Conservation (phyloP, 2,329 filamentous ascomycete genomes). For the Ophiostoma angusticollis region DNA sequence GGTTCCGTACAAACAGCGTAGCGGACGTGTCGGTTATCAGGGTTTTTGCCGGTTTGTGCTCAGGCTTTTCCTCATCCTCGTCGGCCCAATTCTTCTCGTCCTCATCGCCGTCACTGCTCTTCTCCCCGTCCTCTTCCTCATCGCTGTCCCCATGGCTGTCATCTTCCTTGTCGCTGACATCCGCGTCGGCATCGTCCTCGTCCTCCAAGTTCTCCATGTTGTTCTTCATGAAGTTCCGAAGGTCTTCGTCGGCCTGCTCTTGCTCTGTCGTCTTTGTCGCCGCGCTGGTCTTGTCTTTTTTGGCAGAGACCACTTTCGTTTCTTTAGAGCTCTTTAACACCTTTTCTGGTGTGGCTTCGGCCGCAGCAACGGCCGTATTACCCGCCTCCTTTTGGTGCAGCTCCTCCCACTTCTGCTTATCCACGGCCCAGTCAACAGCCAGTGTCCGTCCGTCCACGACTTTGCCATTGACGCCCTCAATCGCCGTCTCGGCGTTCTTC, state of each 20-base stretch:
- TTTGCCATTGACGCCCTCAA: constrained; percentile 78
- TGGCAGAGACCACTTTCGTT: constrained; percentile 19
- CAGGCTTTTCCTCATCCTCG: constrained; percentile 25
- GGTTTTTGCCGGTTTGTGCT: constrained; percentile 21
- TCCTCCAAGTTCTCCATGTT: constrained; percentile 42
- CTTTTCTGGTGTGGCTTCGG: no score
- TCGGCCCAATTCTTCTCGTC: constrained; percentile 21
- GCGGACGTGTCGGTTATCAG: constrained; percentile 48
- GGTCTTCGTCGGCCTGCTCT: constrained; percentile 25
- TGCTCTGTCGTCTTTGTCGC: constrained; percentile 20
- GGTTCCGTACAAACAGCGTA: constrained; percentile 85
- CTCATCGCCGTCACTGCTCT: constrained; percentile 31
- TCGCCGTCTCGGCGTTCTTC: constrained; percentile 83
- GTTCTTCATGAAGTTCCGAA: constrained; percentile 46
- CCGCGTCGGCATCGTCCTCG: constrained; percentile 32
- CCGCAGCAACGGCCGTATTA: constrained; percentile 22
- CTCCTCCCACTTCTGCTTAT: constrained; percentile 74
- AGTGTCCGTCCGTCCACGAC: constrained; percentile 75
- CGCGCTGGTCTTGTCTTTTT: constrained; percentile 18
- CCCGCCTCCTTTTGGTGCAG: constrained; percentile 32
- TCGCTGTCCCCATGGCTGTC: constrained; percentile 33
- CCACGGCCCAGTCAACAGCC: constrained; percentile 94
- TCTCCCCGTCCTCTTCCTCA: constrained; percentile 30
- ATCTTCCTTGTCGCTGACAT: constrained; percentile 30
- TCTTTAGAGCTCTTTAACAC: constrained; percentile 15